These are phyloP conservation scores for Podospora fimiseda DNA, from an alignment of 495 filamentous ascomycete species.

Conservation along the genomic window DNA sequence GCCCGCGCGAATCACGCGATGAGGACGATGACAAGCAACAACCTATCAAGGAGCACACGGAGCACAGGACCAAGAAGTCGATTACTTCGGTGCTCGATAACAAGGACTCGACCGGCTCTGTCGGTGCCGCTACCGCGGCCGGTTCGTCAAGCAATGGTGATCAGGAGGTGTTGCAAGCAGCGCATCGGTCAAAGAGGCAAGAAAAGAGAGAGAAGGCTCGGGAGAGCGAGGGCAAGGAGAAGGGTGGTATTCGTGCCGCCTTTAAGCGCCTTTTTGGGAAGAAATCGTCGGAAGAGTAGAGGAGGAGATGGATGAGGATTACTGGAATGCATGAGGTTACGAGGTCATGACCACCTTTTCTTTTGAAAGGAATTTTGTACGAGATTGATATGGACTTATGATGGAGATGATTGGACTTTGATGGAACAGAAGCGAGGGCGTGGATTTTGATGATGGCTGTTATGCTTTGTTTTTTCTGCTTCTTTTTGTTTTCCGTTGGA, in stretches of 20 bases:
- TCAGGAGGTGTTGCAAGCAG: constrained; percentile 17
- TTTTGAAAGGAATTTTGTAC: not conserved
- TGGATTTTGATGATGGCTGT: not conserved
- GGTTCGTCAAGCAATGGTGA: constrained; percentile 15
- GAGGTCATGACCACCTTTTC: not conserved
- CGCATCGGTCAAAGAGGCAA: constrained; percentile 27
- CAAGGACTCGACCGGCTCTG: constrained; percentile 20
- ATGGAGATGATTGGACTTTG: not conserved
- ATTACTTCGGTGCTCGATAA: constrained; percentile 5
- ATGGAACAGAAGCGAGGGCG: not conserved
- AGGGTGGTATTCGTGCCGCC: constrained; percentile 69
- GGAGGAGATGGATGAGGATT: not conserved
- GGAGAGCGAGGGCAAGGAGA: constrained; percentile 59
- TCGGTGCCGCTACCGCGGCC: constrained; percentile 6
- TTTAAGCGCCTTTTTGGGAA: constrained; percentile 29
- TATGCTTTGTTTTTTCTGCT: not conserved
- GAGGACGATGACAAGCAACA: too few species aligned
- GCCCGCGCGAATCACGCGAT: not conserved
- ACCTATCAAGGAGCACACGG: not conserved
- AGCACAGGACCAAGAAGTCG: constrained; percentile 5
- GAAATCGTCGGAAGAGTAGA: not conserved
- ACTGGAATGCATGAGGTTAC: constrained; percentile 1
- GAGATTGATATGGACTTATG: not conserved
- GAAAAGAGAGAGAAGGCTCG: constrained; percentile 23
- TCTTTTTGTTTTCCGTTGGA: not conserved